Evolutionary conservation across 345 rosid species (phyloP), one percentile per base, ranked within the genome.

Genomic region (thale cress (Arabidopsis thaliana)): DNA sequence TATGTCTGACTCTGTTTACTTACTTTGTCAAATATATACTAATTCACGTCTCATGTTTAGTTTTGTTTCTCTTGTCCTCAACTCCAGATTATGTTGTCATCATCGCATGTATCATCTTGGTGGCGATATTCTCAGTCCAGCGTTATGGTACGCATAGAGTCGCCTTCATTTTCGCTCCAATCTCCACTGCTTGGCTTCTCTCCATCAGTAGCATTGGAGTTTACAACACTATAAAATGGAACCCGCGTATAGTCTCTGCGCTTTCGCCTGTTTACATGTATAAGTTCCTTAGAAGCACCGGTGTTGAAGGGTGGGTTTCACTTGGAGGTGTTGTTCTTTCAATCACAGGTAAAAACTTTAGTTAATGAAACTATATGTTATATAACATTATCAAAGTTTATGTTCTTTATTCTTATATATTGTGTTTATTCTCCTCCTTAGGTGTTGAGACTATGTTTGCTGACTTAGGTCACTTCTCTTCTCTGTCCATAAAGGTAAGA

Each of bases 361-460:
- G 23, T 12, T 3, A 1, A 14, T 28, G 33, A 63, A 52, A 51
- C 45, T 62, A 16, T 9, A 11, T 11, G 30, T 11, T 1, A 41
- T 1, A 41, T 6, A 32, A 32, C 16, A 9, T 56, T 4, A 9
- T 28, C 14, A 71, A 48, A 28, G 67, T 30, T 63, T 28, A 57
- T 46, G 53, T 48, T 44, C 24, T 62, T 62, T 1, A 67, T 41
- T 67, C 78, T 34, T 23, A 14, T 23, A 14, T 67, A 6, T 61
- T 58, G 52, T 33, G 51, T 57, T 49, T 20, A 14, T 3, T 62
- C 78, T 44, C 37, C 79, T 38, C 38, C 58, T 65, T 83, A 93
- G 98, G 98, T 77, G 91, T 85, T 48, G 97, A 93, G 82, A 78
- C 91, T 23, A 85, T 93, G 87, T 89, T 88, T 82, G 89, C 97